phyloP scores from a whole-genome alignment of 768 basidiomycete genomes.

The Stropharia rugosoannulata region DNA sequence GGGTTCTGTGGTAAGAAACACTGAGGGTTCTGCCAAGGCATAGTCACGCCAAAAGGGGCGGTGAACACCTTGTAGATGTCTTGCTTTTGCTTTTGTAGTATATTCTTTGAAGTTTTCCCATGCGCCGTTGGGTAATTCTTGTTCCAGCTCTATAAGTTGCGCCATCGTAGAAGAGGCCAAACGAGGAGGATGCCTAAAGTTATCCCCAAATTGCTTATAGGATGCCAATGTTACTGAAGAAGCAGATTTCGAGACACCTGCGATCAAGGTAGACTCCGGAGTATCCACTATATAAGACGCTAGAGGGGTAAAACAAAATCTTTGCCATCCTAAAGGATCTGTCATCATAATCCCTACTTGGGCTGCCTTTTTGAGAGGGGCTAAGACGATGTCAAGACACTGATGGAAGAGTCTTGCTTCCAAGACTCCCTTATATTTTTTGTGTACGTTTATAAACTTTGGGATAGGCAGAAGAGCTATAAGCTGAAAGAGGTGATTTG shows the following conservation, averaged over 20 bases:
- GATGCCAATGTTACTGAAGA: slow-evolving; percentile 30
- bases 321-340: slow-evolving; percentile 22
- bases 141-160: slow-evolving; percentile 12
- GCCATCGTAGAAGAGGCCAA: slow-evolving; percentile 20
- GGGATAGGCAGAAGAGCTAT: slow-evolving; percentile 30
- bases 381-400: slow-evolving; percentile 26
- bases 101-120: background rate
- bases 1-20: slow-evolving; percentile 29
- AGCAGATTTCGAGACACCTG: slow-evolving; percentile 27
- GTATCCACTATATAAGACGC: slow-evolving; percentile 30
- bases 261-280: slow-evolving; percentile 26
- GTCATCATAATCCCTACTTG: slow-evolving; percentile 24
- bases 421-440: slow-evolving; percentile 22
- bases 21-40: slow-evolving; percentile 22
- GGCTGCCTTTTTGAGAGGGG: slow-evolving; percentile 28
- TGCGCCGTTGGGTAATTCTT: too few relatives aligned
- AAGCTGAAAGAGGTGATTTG: slow-evolving; percentile 24
- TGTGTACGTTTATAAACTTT: slow-evolving; percentile 22
- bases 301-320: slow-evolving; percentile 26
- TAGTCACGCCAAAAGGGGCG: slow-evolving; percentile 34
- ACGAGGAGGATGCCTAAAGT: slow-evolving; percentile 21
- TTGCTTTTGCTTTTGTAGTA: background rate
- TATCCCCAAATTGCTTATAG: slow-evolving; percentile 28
- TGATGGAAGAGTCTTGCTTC: slow-evolving; percentile 25
- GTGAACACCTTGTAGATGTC: background rate